A percentile compares a stretch with the other conserved stretches of the same genome.
These are phyloP conservation scores for Pichia nanzhaoensis DNA, from an alignment of 805 yeast genomes.

Conservation along the genomic window DNA sequence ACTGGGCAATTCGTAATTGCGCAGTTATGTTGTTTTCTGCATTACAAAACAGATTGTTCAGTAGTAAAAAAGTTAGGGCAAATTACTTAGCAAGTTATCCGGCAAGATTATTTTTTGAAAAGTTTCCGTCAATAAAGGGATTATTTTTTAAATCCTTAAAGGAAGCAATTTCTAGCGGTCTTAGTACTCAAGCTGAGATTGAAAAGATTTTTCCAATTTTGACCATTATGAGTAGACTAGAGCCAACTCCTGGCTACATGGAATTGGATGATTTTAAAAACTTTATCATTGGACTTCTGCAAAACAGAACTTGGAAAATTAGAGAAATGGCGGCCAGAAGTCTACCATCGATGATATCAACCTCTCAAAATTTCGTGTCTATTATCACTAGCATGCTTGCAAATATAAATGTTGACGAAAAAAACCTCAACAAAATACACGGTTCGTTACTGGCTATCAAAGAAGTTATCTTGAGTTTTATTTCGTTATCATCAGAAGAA, in stretches of 20 bases:
- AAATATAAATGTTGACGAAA: background rate
- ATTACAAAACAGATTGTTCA: slow-evolving; percentile 73
- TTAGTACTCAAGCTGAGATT: slow-evolving; percentile 18
- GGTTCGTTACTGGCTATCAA: slow-evolving; percentile 51
- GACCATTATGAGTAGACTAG: slow-evolving; percentile 62
- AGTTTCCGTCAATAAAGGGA: slow-evolving; percentile 46
- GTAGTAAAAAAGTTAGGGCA: slow-evolving; percentile 39
- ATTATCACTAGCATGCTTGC: slow-evolving; percentile 23
- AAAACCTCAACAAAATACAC: slow-evolving; percentile 44
- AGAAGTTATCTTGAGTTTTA: slow-evolving; percentile 24
- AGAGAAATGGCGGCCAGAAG: slow-evolving; percentile 83
- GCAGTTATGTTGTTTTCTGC: slow-evolving; percentile 90
- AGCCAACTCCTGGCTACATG: slow-evolving; percentile 48
- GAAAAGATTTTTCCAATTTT: slow-evolving; percentile 73
- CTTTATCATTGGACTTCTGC: slow-evolving; percentile 41
- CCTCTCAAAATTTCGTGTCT: slow-evolving; percentile 22
- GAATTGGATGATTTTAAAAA: slow-evolving; percentile 49
- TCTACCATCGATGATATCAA: slow-evolving; percentile 42
- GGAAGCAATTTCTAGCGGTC: slow-evolving; percentile 29
- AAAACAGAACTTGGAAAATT: slow-evolving; percentile 65
- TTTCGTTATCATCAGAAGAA: background rate
- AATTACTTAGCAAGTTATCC: slow-evolving; percentile 22
- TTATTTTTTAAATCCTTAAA: slow-evolving; percentile 41
- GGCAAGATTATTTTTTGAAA: slow-evolving; percentile 63
- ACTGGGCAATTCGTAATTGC: slow-evolving; percentile 89